Evolutionary conservation across 2,329 filamentous ascomycete species (phyloP).

Genomic region (Hypoxylon sp.): DNA sequence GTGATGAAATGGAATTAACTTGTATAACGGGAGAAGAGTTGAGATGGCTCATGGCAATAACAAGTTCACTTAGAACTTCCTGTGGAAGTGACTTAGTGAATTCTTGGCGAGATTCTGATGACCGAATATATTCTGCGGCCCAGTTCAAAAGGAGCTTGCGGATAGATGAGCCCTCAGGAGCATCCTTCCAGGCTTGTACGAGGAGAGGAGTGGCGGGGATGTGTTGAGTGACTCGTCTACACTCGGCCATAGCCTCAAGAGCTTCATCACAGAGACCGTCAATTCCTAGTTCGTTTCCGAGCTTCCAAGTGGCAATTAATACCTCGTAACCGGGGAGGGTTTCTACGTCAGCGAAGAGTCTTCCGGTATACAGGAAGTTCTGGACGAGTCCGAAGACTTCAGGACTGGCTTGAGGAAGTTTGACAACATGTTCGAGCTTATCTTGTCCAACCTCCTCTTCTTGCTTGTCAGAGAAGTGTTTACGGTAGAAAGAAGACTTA

Average conservation of each 20-base stretch:
- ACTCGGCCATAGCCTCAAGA: slow-evolving; percentile 71
- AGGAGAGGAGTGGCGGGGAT: slow-evolving; percentile 73
- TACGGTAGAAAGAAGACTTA: slow-evolving; percentile 65
- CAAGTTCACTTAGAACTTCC: slow-evolving; percentile 74
- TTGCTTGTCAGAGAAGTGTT: slow-evolving; percentile 59
- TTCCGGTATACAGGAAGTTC: slow-evolving; percentile 68
- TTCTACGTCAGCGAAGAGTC: slow-evolving; percentile 61
- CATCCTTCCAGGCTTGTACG: slow-evolving; percentile 74
- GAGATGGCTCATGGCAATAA: slow-evolving; percentile 73
- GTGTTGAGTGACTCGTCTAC: slow-evolving; percentile 65
- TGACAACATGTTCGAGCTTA: slow-evolving; percentile 66
- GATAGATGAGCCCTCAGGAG: slow-evolving; percentile 72
- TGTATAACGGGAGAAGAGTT: slow-evolving; percentile 59
- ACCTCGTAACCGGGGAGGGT: slow-evolving; percentile 67
- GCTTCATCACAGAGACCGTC: slow-evolving; percentile 70
- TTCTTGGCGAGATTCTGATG: slow-evolving; percentile 68
- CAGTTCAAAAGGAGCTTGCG: slow-evolving; percentile 71
- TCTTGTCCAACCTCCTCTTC: slow-evolving; percentile 51
- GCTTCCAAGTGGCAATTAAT: slow-evolving; percentile 70
- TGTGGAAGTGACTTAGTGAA: slow-evolving; percentile 74
- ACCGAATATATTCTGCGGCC: slow-evolving; percentile 75
- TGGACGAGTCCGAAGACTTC: slow-evolving; percentile 71
- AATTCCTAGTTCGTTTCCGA: slow-evolving; percentile 67
- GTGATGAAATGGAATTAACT: slow-evolving; percentile 47
- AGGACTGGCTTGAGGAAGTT: slow-evolving; percentile 63